Conservation (phyloP, 371 early-diverging fungal genomes). For the Syncephalis fuscata region DNA sequence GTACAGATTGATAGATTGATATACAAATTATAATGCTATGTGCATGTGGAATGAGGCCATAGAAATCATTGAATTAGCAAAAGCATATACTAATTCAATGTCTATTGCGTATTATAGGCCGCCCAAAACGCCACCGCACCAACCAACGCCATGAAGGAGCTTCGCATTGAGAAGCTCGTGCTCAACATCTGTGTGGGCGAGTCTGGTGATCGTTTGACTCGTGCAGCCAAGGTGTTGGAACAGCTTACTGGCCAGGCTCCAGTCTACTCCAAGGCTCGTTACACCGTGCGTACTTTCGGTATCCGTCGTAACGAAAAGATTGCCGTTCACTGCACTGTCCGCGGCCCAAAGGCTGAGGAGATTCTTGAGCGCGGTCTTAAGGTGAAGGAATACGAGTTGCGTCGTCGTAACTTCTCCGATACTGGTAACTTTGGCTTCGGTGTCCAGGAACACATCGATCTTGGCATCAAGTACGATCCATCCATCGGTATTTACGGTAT, state of each 20-base stretch:
- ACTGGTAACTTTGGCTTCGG: constrained; percentile 99
- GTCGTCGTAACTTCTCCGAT: constrained; percentile 86
- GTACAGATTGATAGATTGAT: too few species aligned
- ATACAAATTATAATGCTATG: too few species aligned
- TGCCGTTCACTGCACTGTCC: constrained; percentile 96
- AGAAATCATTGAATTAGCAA: too few species aligned
- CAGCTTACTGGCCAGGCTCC: constrained; percentile 99
- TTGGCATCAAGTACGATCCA: constrained; percentile 99
- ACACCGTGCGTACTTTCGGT: constrained; percentile 99
- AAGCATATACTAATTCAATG: too few species aligned
- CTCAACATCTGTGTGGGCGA: constrained; percentile 99
- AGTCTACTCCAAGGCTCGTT: constrained; percentile 98
- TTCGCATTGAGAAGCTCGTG: constrained; percentile 98
- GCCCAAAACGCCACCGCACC: constrained; percentile 8
- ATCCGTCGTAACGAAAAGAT: constrained; percentile 99
- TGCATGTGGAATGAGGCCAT: too few species aligned
- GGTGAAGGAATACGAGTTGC: constrained; percentile 99
- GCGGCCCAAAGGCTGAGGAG: constrained; percentile 78
- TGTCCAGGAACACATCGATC: constrained; percentile 99
- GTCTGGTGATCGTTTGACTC: constrained; percentile 97
- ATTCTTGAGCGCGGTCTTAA: constrained; percentile 98
- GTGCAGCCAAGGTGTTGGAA: constrained; percentile 99
- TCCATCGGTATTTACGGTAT: constrained; percentile 94
- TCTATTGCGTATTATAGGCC: too few species aligned
- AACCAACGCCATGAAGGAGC: constrained; percentile 92